Base-by-base conservation (phyloP, 164 flowering plant species). In the Kalanchoe fedtschenkoi region DNA sequence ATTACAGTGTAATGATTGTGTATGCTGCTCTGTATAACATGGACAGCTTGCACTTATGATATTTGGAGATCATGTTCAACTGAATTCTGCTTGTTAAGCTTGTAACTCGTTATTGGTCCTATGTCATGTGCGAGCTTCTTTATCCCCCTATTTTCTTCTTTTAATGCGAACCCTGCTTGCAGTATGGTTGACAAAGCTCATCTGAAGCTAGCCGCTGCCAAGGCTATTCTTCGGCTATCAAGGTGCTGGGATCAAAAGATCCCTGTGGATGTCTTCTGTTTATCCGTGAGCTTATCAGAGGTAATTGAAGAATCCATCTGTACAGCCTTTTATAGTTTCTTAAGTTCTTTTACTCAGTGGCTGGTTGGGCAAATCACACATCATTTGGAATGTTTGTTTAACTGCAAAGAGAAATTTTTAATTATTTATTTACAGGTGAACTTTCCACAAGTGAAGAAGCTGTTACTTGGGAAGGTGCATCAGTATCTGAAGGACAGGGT, bases 211-310 rank as follows among this genome's bases (percentile, higher is more conserved):
- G 88, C 92, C 74, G 72, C 96, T 58, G 97, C 97, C 51, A 93
- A 90, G 75, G 86, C 96, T 29, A 62, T 93, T 68, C 82, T 90
- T 64, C 97, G 96, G 19, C 65, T 93, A 62, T 80, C 96, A 39
- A 91, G 71, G 74, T 69, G 69, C 68, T 93, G 99, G 99, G 97
- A 93, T 69, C 81, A 93, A 47, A 91, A 80, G 74, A 90, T 93
- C 66, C 89, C 97, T 6, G 60, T 81, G 65, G 89, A 87, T 68
- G 62, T 90, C 58, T 91, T 90, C 70, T 83, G 88, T 68, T 78
- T 93, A 60, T 80, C 89, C 35, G 62, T 91, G 60, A 83, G 74
- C 71, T 77, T 74, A 34, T 70, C 91, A 65, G 96, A 93, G 97
- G 99, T 89, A 61, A 56, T 32, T 58, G 28, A 51, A 2, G 56